Evolutionary conservation across 2,329 filamentous ascomycete species (phyloP), one percentile per base, ranked within the genome.

Genomic region (Colletotrichum filicis): DNA sequence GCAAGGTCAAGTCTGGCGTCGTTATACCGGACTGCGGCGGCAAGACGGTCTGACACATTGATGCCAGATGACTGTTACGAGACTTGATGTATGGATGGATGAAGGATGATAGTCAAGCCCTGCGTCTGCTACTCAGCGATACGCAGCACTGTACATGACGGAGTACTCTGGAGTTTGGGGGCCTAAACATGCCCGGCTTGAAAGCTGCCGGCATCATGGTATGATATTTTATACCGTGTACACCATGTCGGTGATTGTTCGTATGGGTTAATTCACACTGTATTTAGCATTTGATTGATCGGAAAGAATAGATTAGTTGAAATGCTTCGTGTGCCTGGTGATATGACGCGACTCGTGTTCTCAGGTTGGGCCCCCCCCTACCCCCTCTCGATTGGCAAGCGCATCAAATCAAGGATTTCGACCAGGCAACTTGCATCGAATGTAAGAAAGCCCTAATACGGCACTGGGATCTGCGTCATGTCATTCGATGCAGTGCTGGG

Each of bases 11-110:
- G 84, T 79, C 88, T 0, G 95, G 95, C 1, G 83, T 98, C 78
- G 92, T 90, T 80, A 98, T 98, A 77, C 96, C 96, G 1, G 92
- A 95, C 81, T 98, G 96, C 80, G 92, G 88, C 28, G 95, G 95
- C 32, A 91, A 93, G 85, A 93, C 91, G 9, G 86, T 92, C 16
- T 86, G 77, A 76, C 5, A 26, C 28, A 35, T 5, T 9, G 12
- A 24, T 49, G 28, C 19, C 1, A 30, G 14, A 14, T n/a, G 35
- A 22, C 5, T 6, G 55, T 56, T 35, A 0, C 37, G 14, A 26
- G 62, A n/a, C 24, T 49, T 65, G 65, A 42, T 52, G 52, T 60
- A 60, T 5, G 59, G 66, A 56, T 52, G 70, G 64, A 68, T 52
- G 68, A 71, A 22, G 59, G 52, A 65, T 12, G 49, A 56, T 16